Base-by-base conservation (phyloP, 225 moss, liverwort and hornwort species). In the Marchantia paleacea region DNA sequence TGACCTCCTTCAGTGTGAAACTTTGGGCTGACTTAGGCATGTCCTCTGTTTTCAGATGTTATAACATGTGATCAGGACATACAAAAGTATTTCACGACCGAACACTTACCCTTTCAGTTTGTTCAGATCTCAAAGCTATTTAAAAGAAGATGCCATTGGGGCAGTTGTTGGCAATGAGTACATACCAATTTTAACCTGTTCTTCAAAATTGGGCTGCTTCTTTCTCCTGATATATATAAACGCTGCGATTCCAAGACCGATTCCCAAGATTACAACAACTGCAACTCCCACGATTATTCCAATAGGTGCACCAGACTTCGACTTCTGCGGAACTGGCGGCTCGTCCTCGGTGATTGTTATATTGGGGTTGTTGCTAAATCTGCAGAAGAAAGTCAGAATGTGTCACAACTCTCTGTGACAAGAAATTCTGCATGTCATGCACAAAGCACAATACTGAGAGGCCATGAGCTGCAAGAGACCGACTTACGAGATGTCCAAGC, bases 401-500 rank as follows among this genome's bases (percentile, higher is more conserved):
- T 39, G 39, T 57, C 57, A 57, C 13, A 57, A 19, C 6, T 57
- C 3, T 13, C 19, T 57, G 1, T 12, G 14, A 57, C 57, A 13
- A 57, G 57, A 57, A 57, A 9, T 3, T 12, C 6, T 19, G 14
- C 14, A 13, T 4, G 11, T 61, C 39, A 5, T n/a, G 47, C 22
- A 48, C 18, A 8, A 28, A 57, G 75, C 19, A 75, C 2, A 48
- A 18, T 15, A 49, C 0, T 39, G 3, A 67, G 39, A 39, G 16
- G 9, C 47, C 16, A 52, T 12, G 58, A 9, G 16, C 28, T 58
- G 18, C 28, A 58, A 77, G 4, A 7, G 6, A 16, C 20, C 0
- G 18, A 79, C 78, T 64, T 52, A 78, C 78, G 64, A 48, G 26
- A 78, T 47, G 24, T 78, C 63, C 78, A 78, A 65, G 22, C 39